Conservation (phyloP, 805 yeast species). For the Saccharomycopsis babjevae region DNA sequence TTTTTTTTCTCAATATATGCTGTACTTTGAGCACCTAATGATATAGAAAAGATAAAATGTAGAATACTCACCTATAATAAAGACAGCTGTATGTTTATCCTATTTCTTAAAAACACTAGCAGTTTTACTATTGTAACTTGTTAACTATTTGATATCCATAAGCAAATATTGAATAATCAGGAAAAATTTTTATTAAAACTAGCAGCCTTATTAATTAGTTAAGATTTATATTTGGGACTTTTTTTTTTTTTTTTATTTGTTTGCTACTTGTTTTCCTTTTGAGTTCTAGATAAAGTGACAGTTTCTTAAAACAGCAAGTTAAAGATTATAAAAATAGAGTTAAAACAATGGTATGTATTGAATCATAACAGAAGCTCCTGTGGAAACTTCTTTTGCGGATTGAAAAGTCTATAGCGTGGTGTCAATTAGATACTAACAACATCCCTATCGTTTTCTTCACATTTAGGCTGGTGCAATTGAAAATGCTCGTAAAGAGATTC, state of each 20-base stretch:
- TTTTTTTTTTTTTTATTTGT: background rate
- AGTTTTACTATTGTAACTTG: background rate
- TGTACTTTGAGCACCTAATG: background rate
- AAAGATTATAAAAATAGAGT: background rate
- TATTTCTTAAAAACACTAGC: background rate
- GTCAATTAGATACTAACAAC: background rate
- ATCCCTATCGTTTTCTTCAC: too few relatives aligned
- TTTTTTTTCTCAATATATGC: too few relatives aligned
- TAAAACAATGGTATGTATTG: background rate
- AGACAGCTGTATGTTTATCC: background rate
- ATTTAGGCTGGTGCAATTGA: conserved; percentile 86
- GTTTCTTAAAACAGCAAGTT: background rate
- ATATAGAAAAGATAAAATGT: background rate
- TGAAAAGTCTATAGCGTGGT: too few relatives aligned
- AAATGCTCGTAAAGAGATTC: conserved; percentile 89
- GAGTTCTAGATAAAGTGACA: too few relatives aligned
- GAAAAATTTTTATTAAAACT: background rate
- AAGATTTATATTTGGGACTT: background rate
- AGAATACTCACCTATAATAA: background rate
- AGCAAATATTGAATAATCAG: background rate
- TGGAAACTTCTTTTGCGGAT: too few relatives aligned
- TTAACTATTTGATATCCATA: background rate
- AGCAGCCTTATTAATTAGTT: background rate
- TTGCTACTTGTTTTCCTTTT: background rate
- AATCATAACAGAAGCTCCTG: too few relatives aligned